phyloP scores from a whole-genome alignment of 2,329 filamentous ascomycete species.

The Paraconiothyrium brasiliense region DNA sequence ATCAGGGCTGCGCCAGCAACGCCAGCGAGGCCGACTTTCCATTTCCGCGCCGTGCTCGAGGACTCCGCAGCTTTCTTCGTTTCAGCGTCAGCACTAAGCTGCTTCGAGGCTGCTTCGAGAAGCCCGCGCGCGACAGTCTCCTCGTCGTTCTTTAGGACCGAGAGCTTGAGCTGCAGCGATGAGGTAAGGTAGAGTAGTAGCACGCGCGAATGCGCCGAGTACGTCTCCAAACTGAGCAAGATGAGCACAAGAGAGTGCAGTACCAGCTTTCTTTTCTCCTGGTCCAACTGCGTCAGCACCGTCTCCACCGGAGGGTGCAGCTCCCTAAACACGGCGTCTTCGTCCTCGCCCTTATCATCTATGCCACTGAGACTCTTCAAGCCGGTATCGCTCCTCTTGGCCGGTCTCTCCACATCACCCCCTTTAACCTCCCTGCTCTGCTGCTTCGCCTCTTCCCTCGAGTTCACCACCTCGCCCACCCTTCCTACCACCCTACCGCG shows the following conservation, averaged over 20 bases:
- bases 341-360: constrained; percentile 40
- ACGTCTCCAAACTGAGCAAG: constrained; percentile 79
- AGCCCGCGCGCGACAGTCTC: constrained; percentile 77
- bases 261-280: constrained; percentile 72
- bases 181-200: constrained; percentile 75
- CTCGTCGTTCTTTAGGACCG: constrained; percentile 75
- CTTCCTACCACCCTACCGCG: constrained; percentile 74
- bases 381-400: constrained; percentile 41
- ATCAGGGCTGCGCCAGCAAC: constrained; percentile 89
- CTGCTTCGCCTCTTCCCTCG: constrained; percentile 44
- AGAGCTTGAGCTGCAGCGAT: constrained; percentile 73
- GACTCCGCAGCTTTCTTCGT: constrained; percentile 76
- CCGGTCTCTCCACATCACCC: constrained; percentile 29
- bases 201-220: constrained; percentile 76
- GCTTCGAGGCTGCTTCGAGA: constrained; percentile 73
- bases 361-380: constrained; percentile 39
- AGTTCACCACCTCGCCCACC: constrained; percentile 70
- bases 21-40: constrained; percentile 86
- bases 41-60: constrained; percentile 70
- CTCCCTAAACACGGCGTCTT: constrained; percentile 51
- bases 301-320: constrained; percentile 55
- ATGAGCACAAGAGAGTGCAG: constrained; percentile 77
- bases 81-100: constrained; percentile 80
- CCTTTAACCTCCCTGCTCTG: constrained; percentile 38
- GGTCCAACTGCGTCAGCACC: constrained; percentile 63